Evolutionary conservation across 2,329 filamentous ascomycete genomes (phyloP), one percentile per base, ranked within the genome.

Genomic region (Pyricularia pennisetigena): DNA sequence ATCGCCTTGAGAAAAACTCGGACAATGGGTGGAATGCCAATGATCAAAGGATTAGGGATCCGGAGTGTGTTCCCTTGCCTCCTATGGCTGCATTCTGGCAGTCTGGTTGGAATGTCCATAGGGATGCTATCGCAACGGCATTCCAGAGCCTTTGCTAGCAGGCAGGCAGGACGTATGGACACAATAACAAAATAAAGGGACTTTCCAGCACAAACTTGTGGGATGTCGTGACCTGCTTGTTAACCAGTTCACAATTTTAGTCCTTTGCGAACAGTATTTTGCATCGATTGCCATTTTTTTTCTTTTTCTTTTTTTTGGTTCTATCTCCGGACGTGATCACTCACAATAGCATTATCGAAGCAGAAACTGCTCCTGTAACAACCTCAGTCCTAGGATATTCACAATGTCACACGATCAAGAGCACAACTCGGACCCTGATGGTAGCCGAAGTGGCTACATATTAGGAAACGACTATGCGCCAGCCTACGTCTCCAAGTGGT

Each of bases 401-500:
- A 67, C 23, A 23, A 73, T 73, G 72, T 66, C 71, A 2, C 70
- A 73, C 67, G 68, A 67, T 4, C 66, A 69, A 5, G 70, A 68
- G 6, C 70, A 72, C 69, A 54, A 68, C n/a, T 67, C 65, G 14
- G 72, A 73, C 67, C 49, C 69, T 4, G 63, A 69, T 26, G 68
- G 65, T 20, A 26, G 64, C 62, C 71, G 69, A 24, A 30, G 49
- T 30, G 72, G 72, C 67, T 73, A 73, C 59, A 57, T 81, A 69
- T 73, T 73, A 68, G 76, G 74, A 41, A 82, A 77, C 30, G 78
- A 81, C 70, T 81, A 76, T 71, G 74, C 79, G 4, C 75, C 77
- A 69, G 79, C 80, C 3, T 80, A 82, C 71, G 73, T 75, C 67
- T 81, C 80, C 68, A 73, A 76, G 35, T 78, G 79, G 71, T 75